Percentiles rank a stretch among this genome's conserved stretches.
Conservation (phyloP, 2,329 filamentous ascomycete genomes). For the Ceratocystis albifundus region DNA sequence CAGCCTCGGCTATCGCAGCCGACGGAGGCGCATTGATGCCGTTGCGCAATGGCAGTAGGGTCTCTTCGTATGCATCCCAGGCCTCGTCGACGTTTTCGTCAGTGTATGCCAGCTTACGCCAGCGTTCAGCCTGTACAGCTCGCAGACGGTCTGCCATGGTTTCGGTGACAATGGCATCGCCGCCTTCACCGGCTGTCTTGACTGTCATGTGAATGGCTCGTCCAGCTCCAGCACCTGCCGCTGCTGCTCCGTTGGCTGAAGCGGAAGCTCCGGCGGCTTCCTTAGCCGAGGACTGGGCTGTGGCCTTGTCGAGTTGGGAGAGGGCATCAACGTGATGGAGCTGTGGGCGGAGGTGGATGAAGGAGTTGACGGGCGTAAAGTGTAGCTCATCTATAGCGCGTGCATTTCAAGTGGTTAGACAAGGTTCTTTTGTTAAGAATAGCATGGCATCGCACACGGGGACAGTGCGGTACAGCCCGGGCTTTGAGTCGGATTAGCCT, state of each 20-base stretch:
- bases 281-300: slow-evolving; percentile 32
- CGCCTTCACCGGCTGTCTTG: slow-evolving; percentile 58
- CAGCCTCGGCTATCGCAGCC: neutral
- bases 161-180: slow-evolving; percentile 50
- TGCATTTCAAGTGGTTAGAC: neutral
- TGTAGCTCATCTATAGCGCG: slow-evolving; percentile 59
- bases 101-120: slow-evolving; percentile 67
- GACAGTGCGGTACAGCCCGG: no score
- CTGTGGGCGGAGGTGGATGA: slow-evolving; percentile 82
- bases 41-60: slow-evolving; percentile 38
- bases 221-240: slow-evolving; percentile 38
- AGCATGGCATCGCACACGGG: neutral
- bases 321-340: slow-evolving; percentile 85
- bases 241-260: slow-evolving; percentile 31
- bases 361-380: slow-evolving; percentile 68
- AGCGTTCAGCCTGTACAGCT: slow-evolving; percentile 67
- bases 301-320: slow-evolving; percentile 53
- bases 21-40: slow-evolving; percentile 14
- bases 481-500: slow-evolving; percentile 26
- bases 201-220: slow-evolving; percentile 79
- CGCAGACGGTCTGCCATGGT: slow-evolving; percentile 67
- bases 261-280: slow-evolving; percentile 25
- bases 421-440: neutral
- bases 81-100: slow-evolving; percentile 68
- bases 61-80: slow-evolving; percentile 64